Conservation (phyloP, 192 early-diverging fungal genomes). For the Gaertneriomyces sp. region DNA sequence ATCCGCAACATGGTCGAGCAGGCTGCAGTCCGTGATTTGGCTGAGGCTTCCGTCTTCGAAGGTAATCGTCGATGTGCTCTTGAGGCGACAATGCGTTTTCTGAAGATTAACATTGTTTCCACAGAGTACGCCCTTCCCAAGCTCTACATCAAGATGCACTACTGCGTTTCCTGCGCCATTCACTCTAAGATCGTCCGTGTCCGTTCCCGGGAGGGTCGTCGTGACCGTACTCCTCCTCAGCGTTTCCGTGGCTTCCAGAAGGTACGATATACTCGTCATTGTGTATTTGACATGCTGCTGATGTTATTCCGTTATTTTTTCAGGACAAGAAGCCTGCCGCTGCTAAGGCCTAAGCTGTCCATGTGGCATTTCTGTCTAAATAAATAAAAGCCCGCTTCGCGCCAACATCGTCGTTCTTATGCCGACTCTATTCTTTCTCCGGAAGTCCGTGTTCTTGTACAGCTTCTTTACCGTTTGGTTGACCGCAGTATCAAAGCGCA, state of each 20-base stretch:
- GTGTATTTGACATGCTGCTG: too few species aligned
- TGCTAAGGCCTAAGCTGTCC: too few species aligned
- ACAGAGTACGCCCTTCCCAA: slow-evolving; percentile 91
- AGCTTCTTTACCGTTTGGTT: too few species aligned
- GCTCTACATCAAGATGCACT: slow-evolving; percentile 97
- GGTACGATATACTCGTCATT: slow-evolving; percentile 6
- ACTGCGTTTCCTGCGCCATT: slow-evolving; percentile 93
- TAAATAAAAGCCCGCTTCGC: too few species aligned
- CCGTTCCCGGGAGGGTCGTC: slow-evolving; percentile 80
- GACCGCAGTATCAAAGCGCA: too few species aligned
- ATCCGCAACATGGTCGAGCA: slow-evolving; percentile 99
- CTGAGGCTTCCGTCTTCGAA: slow-evolving; percentile 93
- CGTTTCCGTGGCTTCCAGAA: slow-evolving; percentile 80
- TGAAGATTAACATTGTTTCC: background rate
- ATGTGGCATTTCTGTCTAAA: too few species aligned
- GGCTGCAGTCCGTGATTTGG: slow-evolving; percentile 94
- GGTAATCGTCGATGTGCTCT: slow-evolving; percentile 46
- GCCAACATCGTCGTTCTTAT: too few species aligned
- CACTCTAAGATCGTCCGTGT: slow-evolving; percentile 93
- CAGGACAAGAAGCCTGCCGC: too few species aligned
- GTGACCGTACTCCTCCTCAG: slow-evolving; percentile 88
- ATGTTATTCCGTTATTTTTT: too few species aligned
- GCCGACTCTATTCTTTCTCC: too few species aligned
- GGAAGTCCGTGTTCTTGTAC: too few species aligned
- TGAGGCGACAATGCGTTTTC: background rate